Base-by-base conservation (phyloP, 208 protist genomes). In the Trypanosoma platydactyli region DNA sequence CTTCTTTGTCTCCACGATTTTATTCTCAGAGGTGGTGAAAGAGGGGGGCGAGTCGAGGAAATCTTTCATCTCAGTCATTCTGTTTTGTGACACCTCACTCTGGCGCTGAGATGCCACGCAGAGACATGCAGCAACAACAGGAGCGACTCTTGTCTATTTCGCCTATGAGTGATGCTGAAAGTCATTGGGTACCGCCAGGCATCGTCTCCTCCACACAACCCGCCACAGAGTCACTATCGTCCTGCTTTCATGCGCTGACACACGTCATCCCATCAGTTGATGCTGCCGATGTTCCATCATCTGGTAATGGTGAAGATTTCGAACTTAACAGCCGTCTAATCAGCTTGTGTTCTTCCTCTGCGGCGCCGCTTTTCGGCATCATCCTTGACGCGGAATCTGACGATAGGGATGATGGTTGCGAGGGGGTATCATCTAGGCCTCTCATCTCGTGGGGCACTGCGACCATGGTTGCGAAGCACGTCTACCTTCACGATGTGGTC, bases 401-500 rank as follows among this genome's bases (percentile, higher is more conserved):
- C 6, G 25, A 13, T 11, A 48, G n/a, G 12, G 16, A 35, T 9
- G 20, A 48, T 11, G 5, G 12, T 20, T 33, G 27, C 13, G 5
- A 48, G 16, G 56, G 27, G 5, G 33, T 9, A 9, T 38, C 33
- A 38, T 38, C 9, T 9, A 38, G 7, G 7, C 5, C 24, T 20
- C 15, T 3, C 18, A 40, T 64, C 35, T 64, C 58, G 38, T 64
- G 58, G 58, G 20, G 24, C 7, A 64, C 58, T 2, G 16, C 50
- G 27, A n/a, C 58, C 5, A 33, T 48, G 29, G 22, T 64, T 1
- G 44, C 27, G 11, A 45, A 33, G 20, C 44, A 52, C 44, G 25
- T 20, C 35, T 64, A 64, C 20, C 20, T 64, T 2, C n/a, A 52
- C 44, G 58, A 64, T 35, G 44, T 64, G 16, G 24, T 64, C 58